phyloP scores from a whole-genome alignment of 208 protist species.

The Strigomonas culicis region DNA sequence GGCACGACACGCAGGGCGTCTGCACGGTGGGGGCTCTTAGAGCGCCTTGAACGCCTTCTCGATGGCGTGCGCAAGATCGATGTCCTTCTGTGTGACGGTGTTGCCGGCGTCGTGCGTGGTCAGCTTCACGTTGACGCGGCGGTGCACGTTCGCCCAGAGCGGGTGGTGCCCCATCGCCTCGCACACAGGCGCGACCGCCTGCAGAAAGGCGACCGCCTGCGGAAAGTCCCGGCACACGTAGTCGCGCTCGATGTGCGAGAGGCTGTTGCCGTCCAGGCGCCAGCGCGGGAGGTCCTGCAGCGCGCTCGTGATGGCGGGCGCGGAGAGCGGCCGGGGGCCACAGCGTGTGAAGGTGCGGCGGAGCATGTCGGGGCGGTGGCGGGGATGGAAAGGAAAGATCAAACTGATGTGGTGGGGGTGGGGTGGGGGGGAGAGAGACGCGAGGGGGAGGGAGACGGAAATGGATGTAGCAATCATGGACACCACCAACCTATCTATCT shows the following conservation, averaged over 20 bases:
- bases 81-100: constrained; percentile 74
- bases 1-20: no score
- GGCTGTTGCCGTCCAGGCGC: constrained; percentile 36
- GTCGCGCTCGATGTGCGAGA: constrained; percentile 45
- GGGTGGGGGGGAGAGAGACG: background rate
- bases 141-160: constrained; percentile 96
- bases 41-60: constrained; percentile 50
- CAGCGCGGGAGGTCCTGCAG: constrained; percentile 76
- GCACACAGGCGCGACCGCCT: constrained; percentile 60
- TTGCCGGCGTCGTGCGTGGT: constrained; percentile 94
- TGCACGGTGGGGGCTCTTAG: no score
- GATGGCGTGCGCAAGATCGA: constrained; percentile 66
- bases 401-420: background rate
- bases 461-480: background rate
- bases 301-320: constrained; percentile 80
- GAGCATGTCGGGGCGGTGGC: constrained; percentile 12
- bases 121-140: constrained; percentile 88
- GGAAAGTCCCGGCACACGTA: constrained; percentile 88
- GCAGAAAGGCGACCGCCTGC: constrained; percentile 93
- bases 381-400: background rate
- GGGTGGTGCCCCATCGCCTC: constrained; percentile 93
- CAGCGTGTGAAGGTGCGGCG: constrained; percentile 5
- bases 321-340: constrained; percentile 39
- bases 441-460: background rate
- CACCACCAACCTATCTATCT: background rate